Evolutionary conservation across 805 yeast species (phyloP), one percentile per base, ranked within the genome.

Genomic region (Groenewaldozyma tartarivorans): DNA sequence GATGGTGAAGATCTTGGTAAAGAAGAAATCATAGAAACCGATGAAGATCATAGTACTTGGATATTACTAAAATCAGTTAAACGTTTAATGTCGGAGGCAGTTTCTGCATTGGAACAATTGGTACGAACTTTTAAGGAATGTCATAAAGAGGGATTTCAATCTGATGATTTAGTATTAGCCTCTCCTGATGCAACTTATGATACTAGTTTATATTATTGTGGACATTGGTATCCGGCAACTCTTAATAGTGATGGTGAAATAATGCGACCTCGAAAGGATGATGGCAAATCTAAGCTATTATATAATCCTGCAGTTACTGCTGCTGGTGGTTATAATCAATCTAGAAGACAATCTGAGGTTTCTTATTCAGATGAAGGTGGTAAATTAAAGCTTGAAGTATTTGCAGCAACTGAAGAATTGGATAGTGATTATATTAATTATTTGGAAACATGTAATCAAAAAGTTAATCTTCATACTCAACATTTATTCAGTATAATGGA

Each of bases 281-380:
- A 7, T 13, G 13, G 18, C 4, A 7, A 20, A 6, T 35, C 16
- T 15, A 22, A 17, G 7, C 13, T 34, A 7, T 16, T 34, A 15
- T 38, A 33, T 13, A 24, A 24, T 24, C 29, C 29, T 9, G 29
- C 29, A 9, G 29, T 24, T 24, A 33, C 16, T 33, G 38, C 40
- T 31, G 40, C 40, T 6, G 38, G 20, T 15, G 42, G 38, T 13
- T 21, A 20, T 37, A 20, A 18, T 17, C 20, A n/a, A 4, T 9
- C 22, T 17, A 15, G n/a, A 9, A 33, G 36, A 16, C 15, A 22
- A 9, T 33, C 36, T 6, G 7, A 7, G 29, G 13, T 24, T 7
- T 24, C 29, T 9, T 24, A 9, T 9, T 24, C 29, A 24, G 29
- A 24, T 13, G 11, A 24, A 13, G 29, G 29, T 13, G 7, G 11